phyloP scores from a whole-genome alignment of 495 filamentous ascomycete genomes.

The Aspergillus baeticus region DNA sequence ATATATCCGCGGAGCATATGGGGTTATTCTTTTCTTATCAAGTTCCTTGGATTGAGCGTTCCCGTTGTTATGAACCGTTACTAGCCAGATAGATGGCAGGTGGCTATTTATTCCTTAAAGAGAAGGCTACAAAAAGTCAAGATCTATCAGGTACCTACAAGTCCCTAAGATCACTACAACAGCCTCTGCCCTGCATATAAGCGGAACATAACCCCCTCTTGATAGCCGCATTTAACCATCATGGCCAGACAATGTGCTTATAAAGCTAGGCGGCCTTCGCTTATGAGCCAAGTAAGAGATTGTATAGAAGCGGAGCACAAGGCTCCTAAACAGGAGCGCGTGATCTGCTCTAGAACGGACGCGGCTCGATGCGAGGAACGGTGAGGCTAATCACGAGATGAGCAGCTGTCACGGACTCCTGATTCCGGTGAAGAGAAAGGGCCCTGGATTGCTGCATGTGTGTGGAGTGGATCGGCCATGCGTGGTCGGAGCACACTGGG shows the following conservation, averaged over 20 bases:
- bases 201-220: too few species aligned
- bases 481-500: constrained; percentile 40
- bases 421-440: constrained; percentile 18
- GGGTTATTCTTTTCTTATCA: background rate
- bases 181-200: too few species aligned
- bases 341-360: background rate
- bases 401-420: constrained; percentile 1
- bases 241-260: too few species aligned
- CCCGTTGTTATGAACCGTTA: background rate
- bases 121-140: background rate
- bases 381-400: constrained; percentile 4
- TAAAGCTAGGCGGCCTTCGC: too few species aligned
- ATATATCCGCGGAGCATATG: background rate
- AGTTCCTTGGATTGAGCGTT: background rate
- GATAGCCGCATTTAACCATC: too few species aligned
- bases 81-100: constrained; percentile 2
- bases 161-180: too few species aligned
- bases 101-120: constrained; percentile 4
- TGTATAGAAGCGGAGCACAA: background rate
- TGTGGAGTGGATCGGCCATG: constrained; percentile 29
- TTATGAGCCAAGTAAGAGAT: too few species aligned
- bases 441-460: constrained; percentile 18
- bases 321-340: background rate
- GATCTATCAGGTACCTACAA: background rate
- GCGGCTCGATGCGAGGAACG: constrained; percentile 1